Evolutionary conservation across 1,284 basidiomycete species (phyloP), one percentile per base, ranked within the genome.

Genomic region (Cutaneotrichosporon sp.): DNA sequence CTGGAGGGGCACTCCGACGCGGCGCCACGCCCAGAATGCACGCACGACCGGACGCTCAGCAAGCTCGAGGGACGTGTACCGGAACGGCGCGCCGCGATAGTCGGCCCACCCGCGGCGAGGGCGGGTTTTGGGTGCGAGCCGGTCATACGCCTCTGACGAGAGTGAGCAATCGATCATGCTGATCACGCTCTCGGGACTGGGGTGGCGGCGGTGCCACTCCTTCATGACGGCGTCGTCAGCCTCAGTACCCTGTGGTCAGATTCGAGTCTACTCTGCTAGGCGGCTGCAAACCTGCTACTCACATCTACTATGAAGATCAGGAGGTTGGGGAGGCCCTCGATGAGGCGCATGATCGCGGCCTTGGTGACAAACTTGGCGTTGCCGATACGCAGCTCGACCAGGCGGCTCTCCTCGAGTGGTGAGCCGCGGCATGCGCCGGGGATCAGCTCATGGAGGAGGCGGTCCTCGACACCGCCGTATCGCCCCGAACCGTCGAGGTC

Each of bases 1-100:
- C 6, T 51, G 55, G 9, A 40, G 51, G 3, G 73, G 70, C 16
- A 69, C 64, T 73, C 90, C 90, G 30, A 92, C 90, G 16, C 85
- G 87, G 81, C 90, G 88, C 91, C 91, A 94, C 60, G 88, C 87
- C 80, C 90, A 90, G 74, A 92, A 94, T 36, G 88, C 88, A 85
- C 92, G 92, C 66, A 94, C 72, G 10, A 93, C 87, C n/a, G 87
- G 82, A 67, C 73, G 77, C 13, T 11, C 36, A 7, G 62, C 58
- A 21, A 46, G 47, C 55, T 73, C 71, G 18, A 26, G 18, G 26
- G 60, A 57, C 8, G 67, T 59, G 67, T 80, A 81, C 4, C 57
- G 65, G 53, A 81, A 76, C 18, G 75, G 74, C 3, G 64, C 62
- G 13, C 89, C 87, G 34, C 86, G 86, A 77, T 87, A 88, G 16